These are phyloP conservation scores for Erigeron philadelphicus DNA, from an alignment of 140 eudicot genomes.

Conservation along the genomic window DNA sequence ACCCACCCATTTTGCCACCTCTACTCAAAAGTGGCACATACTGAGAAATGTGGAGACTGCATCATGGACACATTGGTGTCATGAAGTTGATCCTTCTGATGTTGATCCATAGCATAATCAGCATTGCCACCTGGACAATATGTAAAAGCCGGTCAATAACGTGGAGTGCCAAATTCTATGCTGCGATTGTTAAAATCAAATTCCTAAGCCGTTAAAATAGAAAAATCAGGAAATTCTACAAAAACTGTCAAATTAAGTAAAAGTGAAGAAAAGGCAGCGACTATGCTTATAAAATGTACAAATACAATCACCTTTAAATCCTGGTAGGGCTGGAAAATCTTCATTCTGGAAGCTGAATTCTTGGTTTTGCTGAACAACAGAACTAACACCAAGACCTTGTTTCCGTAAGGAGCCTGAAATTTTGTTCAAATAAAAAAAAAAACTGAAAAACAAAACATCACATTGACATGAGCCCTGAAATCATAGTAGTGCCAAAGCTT, in stretches of 20 bases:
- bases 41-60: constrained; percentile 84
- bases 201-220: not conserved
- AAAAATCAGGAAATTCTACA: not conserved
- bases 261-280: too few relatives aligned
- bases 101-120: constrained; percentile 78
- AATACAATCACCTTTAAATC: constrained; percentile 58
- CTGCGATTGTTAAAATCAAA: not conserved
- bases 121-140: constrained; percentile 69
- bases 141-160: constrained; percentile 25
- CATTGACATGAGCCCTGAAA: not conserved
- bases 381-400: constrained; percentile 86
- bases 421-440: constrained; percentile 1
- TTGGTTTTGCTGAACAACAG: constrained; percentile 86
- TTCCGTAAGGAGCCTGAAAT: constrained; percentile 79
- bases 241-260: too few relatives aligned
- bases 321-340: constrained; percentile 92
- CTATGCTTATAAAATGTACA: not conserved
- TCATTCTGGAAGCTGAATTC: constrained; percentile 93
- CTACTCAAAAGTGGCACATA: constrained; percentile 28
- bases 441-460: too few relatives aligned
- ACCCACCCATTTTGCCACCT: too few relatives aligned
- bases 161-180: not conserved
- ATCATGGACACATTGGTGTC: constrained; percentile 63
- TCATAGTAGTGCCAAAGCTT: not conserved
- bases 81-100: constrained; percentile 86